Percentiles rank a stretch among this genome's conserved stretches.
These are phyloP conservation scores for Cryoendolithus antarcticus DNA, from an alignment of 2,329 filamentous ascomycete species.

Conservation along the genomic window DNA sequence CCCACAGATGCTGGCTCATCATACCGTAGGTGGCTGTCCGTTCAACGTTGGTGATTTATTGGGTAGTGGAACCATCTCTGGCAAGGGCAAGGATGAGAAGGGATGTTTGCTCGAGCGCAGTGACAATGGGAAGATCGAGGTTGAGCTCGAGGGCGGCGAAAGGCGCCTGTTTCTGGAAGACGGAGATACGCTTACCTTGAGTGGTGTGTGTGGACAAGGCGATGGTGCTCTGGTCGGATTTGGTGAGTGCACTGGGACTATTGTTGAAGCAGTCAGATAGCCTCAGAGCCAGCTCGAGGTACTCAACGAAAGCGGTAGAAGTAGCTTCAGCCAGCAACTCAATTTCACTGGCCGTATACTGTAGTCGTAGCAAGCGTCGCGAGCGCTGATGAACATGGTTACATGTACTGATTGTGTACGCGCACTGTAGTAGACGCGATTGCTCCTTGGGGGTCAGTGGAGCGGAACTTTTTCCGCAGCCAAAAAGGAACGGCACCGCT, in stretches of 20 bases:
- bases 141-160: constrained; percentile 52
- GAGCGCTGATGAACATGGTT: too few relatives aligned
- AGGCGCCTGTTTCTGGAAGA: constrained; percentile 62
- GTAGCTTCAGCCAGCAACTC: too few relatives aligned
- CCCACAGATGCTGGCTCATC: constrained; percentile 71
- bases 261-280: too few relatives aligned
- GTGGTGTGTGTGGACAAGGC: constrained; percentile 50
- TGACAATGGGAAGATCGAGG: constrained; percentile 51
- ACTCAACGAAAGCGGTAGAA: too few relatives aligned
- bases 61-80: constrained; percentile 68
- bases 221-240: constrained; percentile 62
- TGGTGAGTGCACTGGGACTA: constrained; percentile 54
- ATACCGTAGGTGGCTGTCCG: constrained; percentile 63
- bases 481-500: too few relatives aligned
- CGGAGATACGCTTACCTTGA: constrained; percentile 56
- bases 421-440: too few relatives aligned
- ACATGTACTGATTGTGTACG: too few relatives aligned
- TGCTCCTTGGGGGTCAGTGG: too few relatives aligned
- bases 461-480: too few relatives aligned
- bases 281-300: too few relatives aligned
- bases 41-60: constrained; percentile 63
- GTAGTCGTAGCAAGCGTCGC: too few relatives aligned
- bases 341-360: too few relatives aligned
- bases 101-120: constrained; percentile 65
- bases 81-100: constrained; percentile 42